Conservation (phyloP, 202 grass and related monocot species). For the Bolboschoenoplectus hybrid region DNA sequence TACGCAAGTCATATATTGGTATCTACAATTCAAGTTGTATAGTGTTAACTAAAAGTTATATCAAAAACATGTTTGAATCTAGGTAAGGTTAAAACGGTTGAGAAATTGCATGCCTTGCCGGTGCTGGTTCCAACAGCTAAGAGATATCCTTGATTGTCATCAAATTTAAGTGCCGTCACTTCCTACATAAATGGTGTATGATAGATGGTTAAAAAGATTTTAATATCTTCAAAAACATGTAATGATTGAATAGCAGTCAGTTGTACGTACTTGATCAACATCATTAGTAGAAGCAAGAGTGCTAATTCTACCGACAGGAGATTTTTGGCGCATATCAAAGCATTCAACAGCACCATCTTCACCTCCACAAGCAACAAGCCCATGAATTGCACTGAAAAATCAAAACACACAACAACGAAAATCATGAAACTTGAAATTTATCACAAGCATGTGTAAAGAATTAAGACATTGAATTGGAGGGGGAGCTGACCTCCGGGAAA, state of each 20-base stretch:
- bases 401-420: conserved; percentile 35
- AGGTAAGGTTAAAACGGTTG: neutral
- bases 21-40: conserved; percentile 54
- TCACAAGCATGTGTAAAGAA: conserved; percentile 7
- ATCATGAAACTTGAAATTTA: conserved; percentile 39
- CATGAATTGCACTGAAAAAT: conserved; percentile 66
- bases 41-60: conserved; percentile 21
- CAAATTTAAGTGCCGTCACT: conserved; percentile 86
- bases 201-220: conserved; percentile 30
- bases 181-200: conserved; percentile 52
- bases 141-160: conserved; percentile 84
- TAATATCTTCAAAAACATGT: conserved; percentile 27
- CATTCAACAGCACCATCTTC: conserved; percentile 90
- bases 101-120: conserved; percentile 66
- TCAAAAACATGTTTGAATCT: neutral
- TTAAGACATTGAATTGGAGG: neutral
- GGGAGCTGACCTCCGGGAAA: conserved; percentile 64
- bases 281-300: conserved; percentile 63
- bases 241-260: conserved; percentile 20
- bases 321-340: conserved; percentile 94
- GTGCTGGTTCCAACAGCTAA: conserved; percentile 85
- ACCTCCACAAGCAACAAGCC: conserved; percentile 92
- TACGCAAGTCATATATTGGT: conserved; percentile 89
- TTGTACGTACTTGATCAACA: conserved; percentile 62
- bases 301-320: conserved; percentile 84